phyloP scores from a whole-genome alignment of 2,329 filamentous ascomycete genomes.

The Dryadomyces quercivorus region DNA sequence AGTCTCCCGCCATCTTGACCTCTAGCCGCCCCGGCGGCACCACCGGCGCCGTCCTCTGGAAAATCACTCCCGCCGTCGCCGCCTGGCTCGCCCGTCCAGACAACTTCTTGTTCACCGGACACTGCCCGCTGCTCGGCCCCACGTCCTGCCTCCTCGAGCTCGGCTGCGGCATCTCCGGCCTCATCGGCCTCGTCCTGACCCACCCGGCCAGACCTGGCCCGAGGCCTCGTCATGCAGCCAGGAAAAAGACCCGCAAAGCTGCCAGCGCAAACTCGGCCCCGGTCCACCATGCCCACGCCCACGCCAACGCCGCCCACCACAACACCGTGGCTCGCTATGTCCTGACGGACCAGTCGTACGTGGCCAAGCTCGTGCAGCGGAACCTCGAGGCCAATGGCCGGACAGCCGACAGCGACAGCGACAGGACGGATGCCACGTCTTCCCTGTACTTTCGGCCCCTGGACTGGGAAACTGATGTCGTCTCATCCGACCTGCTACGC shows the following conservation, averaged over 20 bases:
- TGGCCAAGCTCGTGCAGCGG: constrained; percentile 59
- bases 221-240: not conserved
- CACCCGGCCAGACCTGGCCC: constrained; percentile 20
- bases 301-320: too few relatives aligned
- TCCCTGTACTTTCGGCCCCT: constrained; percentile 45
- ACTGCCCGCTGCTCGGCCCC: constrained; percentile 26
- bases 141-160: constrained; percentile 62
- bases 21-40: constrained; percentile 56
- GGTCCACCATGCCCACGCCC: too few relatives aligned
- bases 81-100: constrained; percentile 57
- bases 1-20: constrained; percentile 71
- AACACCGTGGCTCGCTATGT: constrained; percentile 49
- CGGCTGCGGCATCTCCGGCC: constrained; percentile 74
- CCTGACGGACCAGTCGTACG: constrained; percentile 81
- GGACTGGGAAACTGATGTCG: constrained; percentile 69
- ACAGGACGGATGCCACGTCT: constrained; percentile 2
- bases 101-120: constrained; percentile 47
- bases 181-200: constrained; percentile 60
- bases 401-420: too few relatives aligned
- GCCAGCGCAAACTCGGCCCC: too few relatives aligned
- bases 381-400: constrained; percentile 57
- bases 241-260: not conserved
- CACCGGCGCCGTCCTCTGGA: constrained; percentile 68
- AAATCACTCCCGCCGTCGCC: constrained; percentile 73
- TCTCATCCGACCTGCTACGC: constrained; percentile 27